Percentiles rank a stretch among this genome's conserved stretches.
phyloP scores from a whole-genome alignment of 2,329 filamentous ascomycete species.

The Septoria linicola region DNA sequence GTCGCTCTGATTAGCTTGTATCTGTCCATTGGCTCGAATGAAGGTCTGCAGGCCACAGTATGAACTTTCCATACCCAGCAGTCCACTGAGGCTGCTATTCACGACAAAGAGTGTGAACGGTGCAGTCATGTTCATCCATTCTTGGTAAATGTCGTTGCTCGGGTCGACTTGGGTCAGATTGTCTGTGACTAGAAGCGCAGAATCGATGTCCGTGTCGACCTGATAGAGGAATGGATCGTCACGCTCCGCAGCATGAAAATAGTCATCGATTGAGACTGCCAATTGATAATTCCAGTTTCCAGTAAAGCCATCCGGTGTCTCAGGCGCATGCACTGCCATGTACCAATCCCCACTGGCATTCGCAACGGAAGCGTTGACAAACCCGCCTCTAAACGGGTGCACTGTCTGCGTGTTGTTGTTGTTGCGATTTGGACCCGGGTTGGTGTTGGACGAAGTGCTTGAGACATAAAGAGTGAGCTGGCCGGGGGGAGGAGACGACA shows the following conservation, averaged over 20 bases:
- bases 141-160: slow-evolving; percentile 50
- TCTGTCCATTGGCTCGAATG: slow-evolving; percentile 62
- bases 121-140: slow-evolving; percentile 59
- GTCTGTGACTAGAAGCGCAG: slow-evolving; percentile 75
- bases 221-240: slow-evolving; percentile 64
- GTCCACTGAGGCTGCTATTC: slow-evolving; percentile 57
- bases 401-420: slow-evolving; percentile 48
- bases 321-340: slow-evolving; percentile 71
- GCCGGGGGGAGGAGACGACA: slow-evolving; percentile 49
- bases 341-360: slow-evolving; percentile 68
- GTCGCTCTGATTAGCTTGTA: slow-evolving; percentile 54
- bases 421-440: slow-evolving; percentile 64
- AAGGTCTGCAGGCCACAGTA: slow-evolving; percentile 68
- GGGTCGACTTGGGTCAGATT: slow-evolving; percentile 61
- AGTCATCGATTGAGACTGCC: slow-evolving; percentile 75
- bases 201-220: slow-evolving; percentile 79
- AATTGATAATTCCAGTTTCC: slow-evolving; percentile 78
- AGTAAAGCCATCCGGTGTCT: slow-evolving; percentile 57
- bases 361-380: slow-evolving; percentile 60
- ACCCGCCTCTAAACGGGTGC: slow-evolving; percentile 64
- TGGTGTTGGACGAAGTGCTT: slow-evolving; percentile 55
- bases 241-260: slow-evolving; percentile 67
- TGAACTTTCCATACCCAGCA: slow-evolving; percentile 72
- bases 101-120: slow-evolving; percentile 76
- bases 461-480: slow-evolving; percentile 81